phyloP scores from a whole-genome alignment of 352 stramenopile genomes.

The Thalassiosira mediterranea region DNA sequence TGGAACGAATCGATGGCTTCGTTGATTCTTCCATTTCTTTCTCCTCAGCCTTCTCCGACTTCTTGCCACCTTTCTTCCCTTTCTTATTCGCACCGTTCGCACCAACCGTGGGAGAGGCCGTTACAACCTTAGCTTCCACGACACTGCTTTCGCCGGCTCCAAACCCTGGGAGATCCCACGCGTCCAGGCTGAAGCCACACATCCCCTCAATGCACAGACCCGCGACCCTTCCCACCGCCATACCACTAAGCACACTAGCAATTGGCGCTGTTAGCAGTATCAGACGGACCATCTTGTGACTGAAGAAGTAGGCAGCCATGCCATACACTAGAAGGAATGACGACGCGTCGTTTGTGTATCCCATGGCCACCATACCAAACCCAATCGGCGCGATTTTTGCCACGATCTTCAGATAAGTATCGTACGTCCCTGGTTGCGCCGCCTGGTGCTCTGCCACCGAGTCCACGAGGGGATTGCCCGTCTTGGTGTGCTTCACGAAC shows the following conservation, averaged over 20 bases:
- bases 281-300: conserved; percentile 84
- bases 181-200: conserved; percentile 34
- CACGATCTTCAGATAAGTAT: conserved; percentile 83
- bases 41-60: conserved; percentile 31
- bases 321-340: conserved; percentile 83
- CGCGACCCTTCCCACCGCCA: conserved; percentile 78
- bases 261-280: conserved; percentile 85
- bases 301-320: conserved; percentile 83
- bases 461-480: conserved; percentile 87
- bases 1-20: conserved; percentile 18
- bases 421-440: conserved; percentile 73
- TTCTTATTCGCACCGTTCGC: conserved; percentile 32
- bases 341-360: conserved; percentile 73
- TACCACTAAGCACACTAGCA: conserved; percentile 70
- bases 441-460: conserved; percentile 86
- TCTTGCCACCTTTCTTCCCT: conserved; percentile 48
- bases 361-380: conserved; percentile 72
- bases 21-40: not conserved
- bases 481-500: conserved; percentile 88
- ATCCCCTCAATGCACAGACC: conserved; percentile 49
- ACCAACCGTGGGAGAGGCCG: conserved; percentile 2
- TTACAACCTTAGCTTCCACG: conserved; percentile 16
- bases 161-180: conserved; percentile 30
- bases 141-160: not conserved
- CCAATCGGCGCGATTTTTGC: conserved; percentile 79